Conservation (phyloP, 192 early-diverging fungal genomes). For the Coemansia sp. region DNA sequence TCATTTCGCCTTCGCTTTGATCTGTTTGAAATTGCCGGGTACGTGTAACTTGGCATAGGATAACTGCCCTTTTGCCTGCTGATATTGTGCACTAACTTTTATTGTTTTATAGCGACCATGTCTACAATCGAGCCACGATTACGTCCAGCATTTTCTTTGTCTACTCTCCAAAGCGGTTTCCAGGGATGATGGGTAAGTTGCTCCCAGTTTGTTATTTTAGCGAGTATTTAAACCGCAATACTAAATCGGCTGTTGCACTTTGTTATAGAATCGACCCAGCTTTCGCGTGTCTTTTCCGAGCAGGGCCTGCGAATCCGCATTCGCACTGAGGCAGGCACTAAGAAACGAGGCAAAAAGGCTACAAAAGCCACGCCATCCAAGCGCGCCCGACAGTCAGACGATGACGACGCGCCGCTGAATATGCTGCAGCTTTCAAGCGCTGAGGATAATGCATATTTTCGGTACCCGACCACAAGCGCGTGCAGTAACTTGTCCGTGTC, state of each 20-base stretch:
- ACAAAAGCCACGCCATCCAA: slow-evolving; percentile 10
- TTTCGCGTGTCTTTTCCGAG: slow-evolving; percentile 91
- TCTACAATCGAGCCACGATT: slow-evolving; percentile 56
- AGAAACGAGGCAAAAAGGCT: slow-evolving; percentile 39
- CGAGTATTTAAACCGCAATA: neutral
- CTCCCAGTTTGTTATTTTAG: neutral
- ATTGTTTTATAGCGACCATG: slow-evolving; percentile 19
- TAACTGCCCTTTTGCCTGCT: too few relatives aligned
- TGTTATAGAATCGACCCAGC: slow-evolving; percentile 68
- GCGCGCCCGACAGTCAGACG: slow-evolving; percentile 10
- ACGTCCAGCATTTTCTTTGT: slow-evolving; percentile 79
- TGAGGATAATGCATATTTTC: neutral
- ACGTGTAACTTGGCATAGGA: slow-evolving; percentile 12
- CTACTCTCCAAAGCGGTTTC: slow-evolving; percentile 92
- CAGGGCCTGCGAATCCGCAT: slow-evolving; percentile 94
- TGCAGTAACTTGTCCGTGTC: neutral
- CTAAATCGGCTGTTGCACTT: neutral
- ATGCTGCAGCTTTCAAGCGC: neutral
- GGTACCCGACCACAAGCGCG: neutral
- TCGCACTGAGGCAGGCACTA: slow-evolving; percentile 75
- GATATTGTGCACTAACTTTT: neutral
- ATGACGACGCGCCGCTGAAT: neutral
- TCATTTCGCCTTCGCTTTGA: slow-evolving; percentile 75
- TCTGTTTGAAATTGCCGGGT: slow-evolving; percentile 83
- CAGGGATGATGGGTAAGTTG: slow-evolving; percentile 77